A percentile compares a stretch with the other conserved stretches of the same genome.
Conservation (phyloP, 768 basidiomycete genomes). For the Mycena sanguinolenta region DNA sequence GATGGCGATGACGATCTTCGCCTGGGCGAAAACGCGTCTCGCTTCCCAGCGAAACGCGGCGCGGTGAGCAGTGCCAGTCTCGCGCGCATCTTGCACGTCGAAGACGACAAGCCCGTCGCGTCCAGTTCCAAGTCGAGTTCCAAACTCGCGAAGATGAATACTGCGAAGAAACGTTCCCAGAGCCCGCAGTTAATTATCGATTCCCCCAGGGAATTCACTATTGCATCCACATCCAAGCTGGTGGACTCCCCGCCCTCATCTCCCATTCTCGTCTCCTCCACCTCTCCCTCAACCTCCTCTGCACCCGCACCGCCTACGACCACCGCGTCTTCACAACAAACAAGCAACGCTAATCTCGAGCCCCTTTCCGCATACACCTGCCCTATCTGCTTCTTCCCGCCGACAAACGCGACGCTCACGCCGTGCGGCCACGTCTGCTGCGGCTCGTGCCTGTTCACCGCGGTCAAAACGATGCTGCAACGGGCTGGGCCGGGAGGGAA, state of each 20-base stretch:
- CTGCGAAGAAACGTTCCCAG: neutral
- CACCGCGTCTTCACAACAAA: constrained; percentile 11
- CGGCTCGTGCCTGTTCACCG: constrained; percentile 80
- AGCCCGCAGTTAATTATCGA: constrained; percentile 8
- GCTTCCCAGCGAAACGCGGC: constrained; percentile 15
- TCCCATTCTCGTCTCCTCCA: too few species aligned
- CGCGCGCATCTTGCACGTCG: constrained; percentile 40
- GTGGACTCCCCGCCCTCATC: constrained; percentile 3
- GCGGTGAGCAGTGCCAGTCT: constrained; percentile 43
- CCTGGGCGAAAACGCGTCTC: constrained; percentile 5
- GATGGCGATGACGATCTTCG: neutral
- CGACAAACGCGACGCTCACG: constrained; percentile 81
- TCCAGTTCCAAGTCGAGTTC: neutral
- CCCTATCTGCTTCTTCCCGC: constrained; percentile 84
- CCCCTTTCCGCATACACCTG: constrained; percentile 75
- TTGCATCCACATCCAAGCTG: constrained; percentile 27
- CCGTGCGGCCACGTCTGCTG: constrained; percentile 88
- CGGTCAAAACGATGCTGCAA: constrained; percentile 73
- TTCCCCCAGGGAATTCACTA: constrained; percentile 21
- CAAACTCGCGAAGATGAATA: too few species aligned
- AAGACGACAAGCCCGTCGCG: neutral
- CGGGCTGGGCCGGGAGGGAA: constrained; percentile 52
- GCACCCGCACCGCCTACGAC: constrained; percentile 20
- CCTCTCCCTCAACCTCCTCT: too few species aligned
- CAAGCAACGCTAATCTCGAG: constrained; percentile 40